A percentile compares a stretch with the other conserved stretches of the same genome.
Conservation (phyloP, 495 filamentous ascomycete genomes). For the Penicillium canariense region DNA sequence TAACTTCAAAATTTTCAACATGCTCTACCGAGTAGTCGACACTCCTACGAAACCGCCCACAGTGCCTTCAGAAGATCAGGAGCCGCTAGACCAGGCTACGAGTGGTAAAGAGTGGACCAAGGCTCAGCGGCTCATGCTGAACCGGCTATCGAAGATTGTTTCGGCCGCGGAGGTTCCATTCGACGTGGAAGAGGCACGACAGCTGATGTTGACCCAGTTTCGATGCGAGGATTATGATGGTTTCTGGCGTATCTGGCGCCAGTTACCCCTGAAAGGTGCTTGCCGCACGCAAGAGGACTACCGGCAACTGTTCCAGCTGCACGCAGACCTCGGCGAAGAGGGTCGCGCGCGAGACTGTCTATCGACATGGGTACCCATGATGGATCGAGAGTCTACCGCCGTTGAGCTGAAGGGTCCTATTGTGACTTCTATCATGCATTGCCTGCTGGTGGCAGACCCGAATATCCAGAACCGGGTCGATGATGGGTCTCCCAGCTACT, state of each 20-base stretch:
- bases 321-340: conserved; percentile 48
- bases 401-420: conserved; percentile 45
- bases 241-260: conserved; percentile 63
- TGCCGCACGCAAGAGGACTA: conserved; percentile 58
- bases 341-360: conserved; percentile 47
- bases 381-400: conserved; percentile 55
- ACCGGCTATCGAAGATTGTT: conserved; percentile 30
- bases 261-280: conserved; percentile 46
- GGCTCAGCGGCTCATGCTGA: conserved; percentile 18
- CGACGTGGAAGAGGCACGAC: conserved; percentile 44
- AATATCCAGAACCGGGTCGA: conserved; percentile 30
- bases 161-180: conserved; percentile 41
- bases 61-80: conserved; percentile 6
- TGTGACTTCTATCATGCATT: conserved; percentile 43
- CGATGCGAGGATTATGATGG: conserved; percentile 45
- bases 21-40: conserved; percentile 38
- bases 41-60: conserved; percentile 15
- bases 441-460: conserved; percentile 53
- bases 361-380: conserved; percentile 52
- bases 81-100: background rate
- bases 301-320: conserved; percentile 48
- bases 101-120: conserved; percentile 6
- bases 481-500: conserved; percentile 19
- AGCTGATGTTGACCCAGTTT: conserved; percentile 45
- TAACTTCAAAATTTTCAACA: conserved; percentile 42